These are phyloP conservation scores for Macrolepiota albuminosa DNA, from an alignment of 768 basidiomycete genomes.

Conservation along the genomic window DNA sequence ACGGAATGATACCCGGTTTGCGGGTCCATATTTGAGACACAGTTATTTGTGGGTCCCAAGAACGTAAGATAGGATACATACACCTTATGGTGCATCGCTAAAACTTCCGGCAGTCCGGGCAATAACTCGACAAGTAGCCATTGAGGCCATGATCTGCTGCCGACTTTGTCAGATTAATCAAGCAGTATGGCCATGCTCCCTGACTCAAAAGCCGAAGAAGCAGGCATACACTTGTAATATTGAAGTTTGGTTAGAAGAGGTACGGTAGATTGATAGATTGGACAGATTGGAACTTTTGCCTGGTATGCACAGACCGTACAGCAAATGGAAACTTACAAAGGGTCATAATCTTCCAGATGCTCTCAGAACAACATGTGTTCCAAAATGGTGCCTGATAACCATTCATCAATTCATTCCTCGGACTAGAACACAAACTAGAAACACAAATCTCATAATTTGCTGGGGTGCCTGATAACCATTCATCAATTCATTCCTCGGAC, in stretches of 20 bases:
- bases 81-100: not conserved
- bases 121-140: not conserved
- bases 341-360: not conserved
- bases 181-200: not conserved
- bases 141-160: not conserved
- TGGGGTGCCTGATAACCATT: not conserved
- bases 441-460: constrained; percentile 1
- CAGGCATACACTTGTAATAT: not conserved
- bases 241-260: not conserved
- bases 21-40: not conserved
- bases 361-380: not conserved
- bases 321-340: not conserved
- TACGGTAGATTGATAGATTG: not conserved
- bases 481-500: not conserved
- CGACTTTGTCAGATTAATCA: not conserved
- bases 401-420: not conserved
- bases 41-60: not conserved
- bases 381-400: not conserved
- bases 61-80: not conserved
- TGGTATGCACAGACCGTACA: not conserved
- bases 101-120: not conserved
- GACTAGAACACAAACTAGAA: not conserved
- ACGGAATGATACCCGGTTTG: not conserved
- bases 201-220: not conserved
- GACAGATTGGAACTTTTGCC: not conserved